Evolutionary conservation across 768 basidiomycete species (phyloP), one percentile per base, ranked within the genome.

Genomic region (Daedaleopsis sinensis): DNA sequence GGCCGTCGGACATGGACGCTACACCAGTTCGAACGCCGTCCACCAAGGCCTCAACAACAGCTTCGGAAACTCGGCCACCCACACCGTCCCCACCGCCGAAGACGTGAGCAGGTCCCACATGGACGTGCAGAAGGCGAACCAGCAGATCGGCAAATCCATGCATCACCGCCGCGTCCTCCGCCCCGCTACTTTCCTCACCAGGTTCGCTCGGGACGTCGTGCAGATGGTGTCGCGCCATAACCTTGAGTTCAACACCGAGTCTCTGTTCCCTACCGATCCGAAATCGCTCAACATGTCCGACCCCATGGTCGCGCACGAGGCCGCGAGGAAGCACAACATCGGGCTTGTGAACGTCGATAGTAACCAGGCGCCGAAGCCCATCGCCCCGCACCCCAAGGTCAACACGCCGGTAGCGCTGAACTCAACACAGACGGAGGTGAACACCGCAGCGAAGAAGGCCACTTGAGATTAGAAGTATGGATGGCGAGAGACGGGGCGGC

Each of bases 291-390:
- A 65, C 44, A 54, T 59, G 38, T 53, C 60, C 27, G 65, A 64
- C 59, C 56, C 50, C 32, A 46, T 60, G n/a, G 57, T 42, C 52
- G 52, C 56, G 48, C 53, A 54, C 54, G 70, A 69, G 49, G 48
- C 54, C 35, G 37, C 47, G 49, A 53, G 58, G 18, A 36, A 49
- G 53, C 32, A 56, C 48, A 57, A 59, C 58, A 60, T 62, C 46
- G 70, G 68, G 38, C 10, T 71, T n/a, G 10, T 71, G 16, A 65
- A 71, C 60, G 2, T 71, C 52, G 70, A 71, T 65, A 71, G 70
- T 65, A 68, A 71, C 68, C 47, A 39, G 47, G 56, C 59, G 56
- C 19, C 48, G 27, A 57, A 57, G 59, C 39, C 39, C 39, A 11
- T 42, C 10, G 39, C 39, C 10, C 39, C 39, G 27, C 27, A 32